A percentile compares a stretch with the other conserved stretches of the same genome.
Conservation (phyloP, 768 basidiomycete genomes). For the Pisolithus sp. region DNA sequence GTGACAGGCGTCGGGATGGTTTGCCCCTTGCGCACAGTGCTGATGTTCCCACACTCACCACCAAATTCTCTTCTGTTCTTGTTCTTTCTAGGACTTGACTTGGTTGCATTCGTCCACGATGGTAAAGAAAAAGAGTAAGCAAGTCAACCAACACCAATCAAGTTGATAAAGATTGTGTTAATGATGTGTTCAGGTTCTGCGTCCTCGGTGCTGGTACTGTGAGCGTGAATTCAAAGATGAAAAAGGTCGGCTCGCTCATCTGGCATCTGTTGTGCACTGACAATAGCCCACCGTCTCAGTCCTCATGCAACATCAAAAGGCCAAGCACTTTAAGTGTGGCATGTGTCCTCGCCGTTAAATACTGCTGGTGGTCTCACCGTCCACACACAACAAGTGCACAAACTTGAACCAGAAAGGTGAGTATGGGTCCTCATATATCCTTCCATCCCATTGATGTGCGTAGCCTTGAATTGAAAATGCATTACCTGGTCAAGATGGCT, state of each 20-base stretch:
- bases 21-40: no score
- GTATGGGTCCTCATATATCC: conserved; percentile 7
- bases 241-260: conserved; percentile 55
- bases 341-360: conserved; percentile 94
- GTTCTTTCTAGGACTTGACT: conserved; percentile 10
- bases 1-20: no score
- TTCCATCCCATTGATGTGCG: conserved; percentile 2
- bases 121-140: conserved; percentile 54
- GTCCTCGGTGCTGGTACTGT: conserved; percentile 99
- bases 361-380: conserved; percentile 97
- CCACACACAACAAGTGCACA: conserved; percentile 98
- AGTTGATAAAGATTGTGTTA: conserved; percentile 1
- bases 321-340: conserved; percentile 97
- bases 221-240: conserved; percentile 99
- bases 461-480: conserved; percentile 93
- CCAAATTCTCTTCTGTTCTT: neutral
- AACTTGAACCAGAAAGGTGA: conserved; percentile 86
- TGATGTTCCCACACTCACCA: neutral
- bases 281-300: conserved; percentile 41
- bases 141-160: conserved; percentile 15
- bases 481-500: conserved; percentile 91
- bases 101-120: conserved; percentile 19
- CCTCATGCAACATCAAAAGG: conserved; percentile 98
- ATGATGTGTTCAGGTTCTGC: conserved; percentile 50
- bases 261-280: neutral